phyloP scores from a whole-genome alignment of 129 eudicot genomes.

The Flaveria bidentis region DNA sequence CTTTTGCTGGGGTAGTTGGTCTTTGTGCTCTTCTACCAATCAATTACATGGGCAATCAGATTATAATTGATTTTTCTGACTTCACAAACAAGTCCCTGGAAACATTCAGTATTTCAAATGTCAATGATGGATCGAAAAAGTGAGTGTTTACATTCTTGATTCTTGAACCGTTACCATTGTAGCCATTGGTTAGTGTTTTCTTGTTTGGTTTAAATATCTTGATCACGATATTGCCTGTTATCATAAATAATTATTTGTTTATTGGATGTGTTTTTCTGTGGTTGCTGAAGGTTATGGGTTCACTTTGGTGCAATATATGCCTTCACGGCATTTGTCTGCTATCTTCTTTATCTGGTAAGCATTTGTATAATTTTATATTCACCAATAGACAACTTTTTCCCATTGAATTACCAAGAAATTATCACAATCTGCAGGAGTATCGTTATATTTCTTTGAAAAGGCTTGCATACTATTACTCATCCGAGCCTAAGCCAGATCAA shows the following conservation, averaged over 20 bases:
- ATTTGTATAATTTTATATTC: conserved; percentile 7
- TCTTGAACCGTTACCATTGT: not conserved
- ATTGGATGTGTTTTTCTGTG: conserved; percentile 16
- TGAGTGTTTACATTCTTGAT: conserved; percentile 30
- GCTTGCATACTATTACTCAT: conserved; percentile 65
- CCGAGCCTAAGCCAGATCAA: conserved; percentile 72
- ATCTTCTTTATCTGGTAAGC: conserved; percentile 81
- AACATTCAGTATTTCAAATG: conserved; percentile 85
- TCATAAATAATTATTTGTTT: conserved; percentile 21
- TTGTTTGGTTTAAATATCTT: not conserved
- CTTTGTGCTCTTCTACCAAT: conserved; percentile 80
- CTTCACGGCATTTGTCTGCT: conserved; percentile 84
- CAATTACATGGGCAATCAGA: conserved; percentile 80
- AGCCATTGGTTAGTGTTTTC: conserved; percentile 22
- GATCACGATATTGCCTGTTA: conserved; percentile 15
- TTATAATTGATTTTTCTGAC: conserved; percentile 53
- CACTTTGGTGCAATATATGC: conserved; percentile 76
- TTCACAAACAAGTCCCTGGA: conserved; percentile 71
- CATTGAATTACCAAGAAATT: conserved; percentile 27
- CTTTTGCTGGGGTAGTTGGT: conserved; percentile 75
- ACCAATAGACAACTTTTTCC: not conserved
- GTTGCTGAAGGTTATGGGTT: conserved; percentile 79
- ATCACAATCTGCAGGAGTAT: conserved; percentile 68
- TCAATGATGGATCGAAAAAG: conserved; percentile 82
- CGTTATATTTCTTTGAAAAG: conserved; percentile 66